Conservation (phyloP, 1,284 basidiomycete genomes). For the Schizophyllum commune region DNA sequence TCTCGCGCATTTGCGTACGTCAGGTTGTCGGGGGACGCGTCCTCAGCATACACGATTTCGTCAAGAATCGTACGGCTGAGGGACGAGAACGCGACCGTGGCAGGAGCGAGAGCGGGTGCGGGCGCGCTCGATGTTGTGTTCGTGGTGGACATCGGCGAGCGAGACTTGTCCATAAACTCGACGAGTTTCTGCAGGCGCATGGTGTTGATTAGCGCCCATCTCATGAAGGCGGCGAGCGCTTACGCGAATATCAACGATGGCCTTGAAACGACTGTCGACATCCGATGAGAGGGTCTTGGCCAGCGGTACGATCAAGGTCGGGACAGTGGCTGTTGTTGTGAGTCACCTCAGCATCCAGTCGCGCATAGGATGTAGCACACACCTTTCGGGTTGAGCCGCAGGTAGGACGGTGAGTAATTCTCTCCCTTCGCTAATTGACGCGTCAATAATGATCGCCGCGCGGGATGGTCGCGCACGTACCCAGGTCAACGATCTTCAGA, state of each 20-base stretch:
- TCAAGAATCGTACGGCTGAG: constrained; percentile 56
- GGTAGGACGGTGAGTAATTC: constrained; percentile 56
- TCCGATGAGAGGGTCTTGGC: constrained; percentile 52
- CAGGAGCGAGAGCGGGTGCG: constrained; percentile 71
- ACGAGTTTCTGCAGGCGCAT: constrained; percentile 53
- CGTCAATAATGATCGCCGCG: not conserved
- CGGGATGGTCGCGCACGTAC: constrained; percentile 26
- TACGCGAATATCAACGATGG: constrained; percentile 71
- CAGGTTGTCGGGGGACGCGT: constrained; percentile 45
- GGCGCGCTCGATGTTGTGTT: constrained; percentile 63
- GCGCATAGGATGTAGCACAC: constrained; percentile 1
- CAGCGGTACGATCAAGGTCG: constrained; percentile 80
- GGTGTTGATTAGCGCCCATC: constrained; percentile 1
- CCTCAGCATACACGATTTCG: constrained; percentile 54
- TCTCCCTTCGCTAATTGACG: constrained; percentile 50
- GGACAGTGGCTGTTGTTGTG: constrained; percentile 57
- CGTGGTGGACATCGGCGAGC: constrained; percentile 57
- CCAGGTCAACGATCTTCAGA: constrained; percentile 51
- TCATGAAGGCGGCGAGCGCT: constrained; percentile 12
- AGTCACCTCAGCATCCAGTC: not conserved
- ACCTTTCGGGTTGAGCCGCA: constrained; percentile 77
- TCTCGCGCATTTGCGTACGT: constrained; percentile 45
- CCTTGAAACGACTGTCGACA: constrained; percentile 75
- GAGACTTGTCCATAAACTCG: constrained; percentile 77
- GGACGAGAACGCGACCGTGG: constrained; percentile 66